Percentiles rank a stretch among this genome's conserved stretches.
These are phyloP conservation scores for Entrophospora sp. DNA, from an alignment of 192 early-diverging fungal species.

Conservation along the genomic window DNA sequence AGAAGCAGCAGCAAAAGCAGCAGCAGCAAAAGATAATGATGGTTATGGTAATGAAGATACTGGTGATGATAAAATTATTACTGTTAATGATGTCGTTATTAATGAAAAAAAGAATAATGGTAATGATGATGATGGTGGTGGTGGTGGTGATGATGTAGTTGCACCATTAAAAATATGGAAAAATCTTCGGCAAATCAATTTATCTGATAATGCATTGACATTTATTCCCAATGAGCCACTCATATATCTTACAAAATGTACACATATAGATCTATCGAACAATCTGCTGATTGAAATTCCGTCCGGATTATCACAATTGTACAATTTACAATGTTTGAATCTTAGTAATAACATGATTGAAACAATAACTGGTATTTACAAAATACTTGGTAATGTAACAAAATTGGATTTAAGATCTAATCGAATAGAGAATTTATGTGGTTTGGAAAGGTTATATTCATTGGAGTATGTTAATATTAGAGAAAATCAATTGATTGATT, in stretches of 20 bases:
- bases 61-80: neutral
- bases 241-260: constrained; percentile 27
- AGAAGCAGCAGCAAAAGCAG: constrained; percentile 20
- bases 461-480: constrained; percentile 46
- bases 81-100: too few relatives aligned
- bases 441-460: constrained; percentile 46
- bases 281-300: constrained; percentile 44
- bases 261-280: constrained; percentile 41
- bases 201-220: constrained; percentile 40
- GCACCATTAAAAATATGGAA: constrained; percentile 29
- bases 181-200: constrained; percentile 32
- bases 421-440: constrained; percentile 38
- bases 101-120: too few relatives aligned
- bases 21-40: neutral
- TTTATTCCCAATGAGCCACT: constrained; percentile 33
- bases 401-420: constrained; percentile 43
- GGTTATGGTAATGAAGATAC: neutral
- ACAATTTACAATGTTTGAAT: constrained; percentile 41
- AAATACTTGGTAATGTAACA: constrained; percentile 42
- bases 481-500: constrained; percentile 44
- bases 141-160: neutral
- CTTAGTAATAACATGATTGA: constrained; percentile 50
- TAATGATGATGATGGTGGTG: neutral
- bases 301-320: constrained; percentile 30
- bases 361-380: constrained; percentile 35